These are phyloP conservation scores for Shiraia sp. DNA, from an alignment of 2,329 filamentous ascomycete species.

Conservation along the genomic window DNA sequence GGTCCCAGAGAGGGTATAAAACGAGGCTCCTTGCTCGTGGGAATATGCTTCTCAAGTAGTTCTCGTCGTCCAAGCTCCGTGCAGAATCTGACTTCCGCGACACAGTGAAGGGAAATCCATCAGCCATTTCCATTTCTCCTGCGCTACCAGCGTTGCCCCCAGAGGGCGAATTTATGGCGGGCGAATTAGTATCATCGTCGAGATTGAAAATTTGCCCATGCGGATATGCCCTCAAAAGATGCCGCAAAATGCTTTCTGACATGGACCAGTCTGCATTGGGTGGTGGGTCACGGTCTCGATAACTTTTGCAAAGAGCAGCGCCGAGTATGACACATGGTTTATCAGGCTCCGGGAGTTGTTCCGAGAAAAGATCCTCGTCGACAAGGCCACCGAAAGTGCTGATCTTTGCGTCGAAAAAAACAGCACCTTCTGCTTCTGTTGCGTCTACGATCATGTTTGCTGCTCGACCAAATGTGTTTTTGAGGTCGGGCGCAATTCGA, in stretches of 20 bases:
- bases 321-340: slow-evolving; percentile 40
- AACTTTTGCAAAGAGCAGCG: slow-evolving; percentile 25
- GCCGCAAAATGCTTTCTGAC: slow-evolving; percentile 37
- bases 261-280: slow-evolving; percentile 26
- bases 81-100: slow-evolving; percentile 35
- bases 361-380: slow-evolving; percentile 39
- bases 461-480: slow-evolving; percentile 39
- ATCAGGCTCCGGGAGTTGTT: slow-evolving; percentile 35
- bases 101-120: slow-evolving; percentile 26
- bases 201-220: slow-evolving; percentile 46
- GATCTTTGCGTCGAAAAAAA: slow-evolving; percentile 46
- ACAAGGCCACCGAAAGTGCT: slow-evolving; percentile 44
- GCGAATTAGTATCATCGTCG: slow-evolving; percentile 27
- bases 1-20: slow-evolving; percentile 47
- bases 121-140: slow-evolving; percentile 19
- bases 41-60: slow-evolving; percentile 36
- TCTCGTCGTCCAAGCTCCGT: slow-evolving; percentile 39
- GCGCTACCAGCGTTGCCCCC: not conserved
- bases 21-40: slow-evolving; percentile 44
- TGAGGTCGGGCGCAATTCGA: slow-evolving; percentile 35
- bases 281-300: slow-evolving; percentile 9
- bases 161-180: slow-evolving; percentile 22
- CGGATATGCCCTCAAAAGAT: slow-evolving; percentile 39
- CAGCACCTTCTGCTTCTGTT: slow-evolving; percentile 42
- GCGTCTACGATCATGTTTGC: slow-evolving; percentile 46